Evolutionary conservation across 176 grass and related monocot species (phyloP), one percentile per base, ranked within the genome.

Genomic region (Otatea glauca): DNA sequence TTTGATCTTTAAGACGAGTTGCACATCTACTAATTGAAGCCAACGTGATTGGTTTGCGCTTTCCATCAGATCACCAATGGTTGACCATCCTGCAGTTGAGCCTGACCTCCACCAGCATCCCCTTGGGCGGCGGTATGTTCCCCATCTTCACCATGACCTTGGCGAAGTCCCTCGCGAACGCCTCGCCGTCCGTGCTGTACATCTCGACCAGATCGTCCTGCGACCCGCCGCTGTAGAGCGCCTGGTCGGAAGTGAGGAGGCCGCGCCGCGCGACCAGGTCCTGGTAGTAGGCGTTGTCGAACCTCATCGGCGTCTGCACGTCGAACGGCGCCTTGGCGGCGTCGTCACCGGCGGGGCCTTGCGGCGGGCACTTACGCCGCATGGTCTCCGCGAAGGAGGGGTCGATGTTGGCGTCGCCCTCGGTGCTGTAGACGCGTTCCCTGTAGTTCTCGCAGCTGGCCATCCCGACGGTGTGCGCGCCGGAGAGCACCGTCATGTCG

Each of bases 381-480:
- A 59, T 60, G 0, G 6, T 0, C 71, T 42, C 61, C 44, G 82
- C 86, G 29, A 91, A 88, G 18, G 10, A 25, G 1, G 63, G 58
- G 43, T 91, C 44, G 25, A 88, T 85, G 65, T 17, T 17, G 23
- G 14, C 21, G n/a, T 12, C 16, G 20, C 32, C 72, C 0, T 45
- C 2, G 21, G 1, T 15, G 9, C 61, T 51, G 49, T 91, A 66
- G 18, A 88, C 45, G 17, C 78, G 90, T 0, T 7, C 20, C 6
- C 49, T 20, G 72, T 73, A 97, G 82, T 65, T 90, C 44, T 29
- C 15, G 89, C 94, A 94, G 6, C 42, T 83, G 94, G 87, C 69
- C 43, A 78, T 87, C 2, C 90, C 90, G 74, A 94, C 61, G 88
- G 92, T 94, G 86, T 94, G 94, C 45, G 79, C 92, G 2, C 94